phyloP scores from a whole-genome alignment of 257 asterid genomes.

The Ajuga chamaepitys region DNA sequence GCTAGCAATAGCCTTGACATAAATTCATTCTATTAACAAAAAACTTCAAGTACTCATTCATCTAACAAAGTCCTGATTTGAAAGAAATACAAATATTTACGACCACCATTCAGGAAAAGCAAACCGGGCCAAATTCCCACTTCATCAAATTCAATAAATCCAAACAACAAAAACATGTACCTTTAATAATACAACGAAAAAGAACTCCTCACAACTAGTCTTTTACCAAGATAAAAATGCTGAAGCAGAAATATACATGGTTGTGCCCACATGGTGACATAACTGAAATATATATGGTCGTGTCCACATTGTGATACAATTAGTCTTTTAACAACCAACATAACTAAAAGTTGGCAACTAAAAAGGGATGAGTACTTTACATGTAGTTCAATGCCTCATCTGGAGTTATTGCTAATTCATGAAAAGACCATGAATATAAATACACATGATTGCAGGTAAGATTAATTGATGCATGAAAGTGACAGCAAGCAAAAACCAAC shows the following conservation, averaged over 20 bases:
- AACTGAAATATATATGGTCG: too few species aligned
- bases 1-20: background rate
- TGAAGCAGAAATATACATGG: slow-evolving; percentile 5
- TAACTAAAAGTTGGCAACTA: too few species aligned
- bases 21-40: background rate
- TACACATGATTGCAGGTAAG: too few species aligned
- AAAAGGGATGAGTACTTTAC: too few species aligned
- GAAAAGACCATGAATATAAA: too few species aligned
- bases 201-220: background rate
- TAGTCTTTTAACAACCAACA: too few species aligned
- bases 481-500: too few species aligned
- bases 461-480: too few species aligned
- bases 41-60: background rate
- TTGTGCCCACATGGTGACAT: background rate
- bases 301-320: too few species aligned
- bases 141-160: background rate
- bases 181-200: background rate
- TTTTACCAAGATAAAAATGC: background rate
- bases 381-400: too few species aligned
- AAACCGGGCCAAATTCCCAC: background rate
- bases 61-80: too few species aligned
- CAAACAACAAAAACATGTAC: background rate
- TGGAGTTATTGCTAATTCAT: too few species aligned
- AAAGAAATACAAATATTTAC: background rate
- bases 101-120: background rate